Percentiles rank a stretch among this genome's conserved stretches.
Evolutionary conservation across 1,284 basidiomycete genomes (phyloP).

Genomic region (Leccinum pachyderme): DNA sequence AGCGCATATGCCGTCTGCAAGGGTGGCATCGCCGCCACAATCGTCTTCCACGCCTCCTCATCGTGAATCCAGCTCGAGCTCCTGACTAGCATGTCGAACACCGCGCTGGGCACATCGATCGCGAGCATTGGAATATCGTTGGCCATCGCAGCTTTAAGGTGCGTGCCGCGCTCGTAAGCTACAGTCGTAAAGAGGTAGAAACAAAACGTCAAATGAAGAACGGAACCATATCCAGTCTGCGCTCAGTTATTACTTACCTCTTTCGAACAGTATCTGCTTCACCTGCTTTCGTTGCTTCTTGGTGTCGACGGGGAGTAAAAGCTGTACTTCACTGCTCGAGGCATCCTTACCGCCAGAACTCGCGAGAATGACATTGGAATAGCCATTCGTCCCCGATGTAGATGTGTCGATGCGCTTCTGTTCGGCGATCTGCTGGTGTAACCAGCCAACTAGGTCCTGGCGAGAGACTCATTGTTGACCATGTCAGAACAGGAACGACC

Average conservation of each 20-base stretch:
- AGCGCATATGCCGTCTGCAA: conserved; percentile 57
- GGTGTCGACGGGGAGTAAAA: conserved; percentile 62
- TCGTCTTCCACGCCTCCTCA: conserved; percentile 68
- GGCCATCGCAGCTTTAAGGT: conserved; percentile 57
- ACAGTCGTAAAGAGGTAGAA: neutral
- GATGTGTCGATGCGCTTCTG: conserved; percentile 70
- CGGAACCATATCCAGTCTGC: neutral
- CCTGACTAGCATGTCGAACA: conserved; percentile 62
- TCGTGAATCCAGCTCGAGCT: conserved; percentile 64
- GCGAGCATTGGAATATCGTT: conserved; percentile 65
- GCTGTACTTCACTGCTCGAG: conserved; percentile 48
- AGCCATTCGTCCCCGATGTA: conserved; percentile 51
- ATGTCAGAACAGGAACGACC: neutral
- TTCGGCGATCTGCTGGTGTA: conserved; percentile 75
- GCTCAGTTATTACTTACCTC: conserved; percentile 43
- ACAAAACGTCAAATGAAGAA: conserved; percentile 6
- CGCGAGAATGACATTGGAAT: neutral
- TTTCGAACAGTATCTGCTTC: conserved; percentile 66
- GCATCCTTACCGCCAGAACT: conserved; percentile 41
- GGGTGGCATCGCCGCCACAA: conserved; percentile 53
- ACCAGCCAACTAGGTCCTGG: conserved; percentile 66
- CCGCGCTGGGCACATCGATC: conserved; percentile 58
- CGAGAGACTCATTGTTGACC: conserved; percentile 48
- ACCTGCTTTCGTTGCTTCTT: conserved; percentile 74
- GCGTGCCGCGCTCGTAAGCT: conserved; percentile 62